Base-by-base conservation (phyloP, 208 protist species). In the Balamuthia mandrillaris region DNA sequence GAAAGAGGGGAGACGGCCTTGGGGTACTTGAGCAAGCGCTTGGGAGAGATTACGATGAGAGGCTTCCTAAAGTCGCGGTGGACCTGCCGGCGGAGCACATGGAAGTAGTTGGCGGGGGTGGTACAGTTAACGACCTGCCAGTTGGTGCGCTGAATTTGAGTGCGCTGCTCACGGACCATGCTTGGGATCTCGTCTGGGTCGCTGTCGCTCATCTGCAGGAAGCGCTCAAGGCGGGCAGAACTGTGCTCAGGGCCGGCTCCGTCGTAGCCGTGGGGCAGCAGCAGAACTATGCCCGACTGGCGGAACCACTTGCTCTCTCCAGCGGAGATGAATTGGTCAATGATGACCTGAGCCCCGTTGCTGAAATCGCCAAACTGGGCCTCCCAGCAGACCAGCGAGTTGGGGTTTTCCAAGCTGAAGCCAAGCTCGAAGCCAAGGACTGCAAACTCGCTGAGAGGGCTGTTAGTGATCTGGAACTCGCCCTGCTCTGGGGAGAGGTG, bases 361-460 rank as follows among this genome's bases (percentile, higher is more conserved):
- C 96, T 95, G 87, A 99, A 99, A 91, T 99, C 98, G 84, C 97
- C 98, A 90, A 99, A 99, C 92, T 99, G 98, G 41, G 97, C 98
- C 90, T 99, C 98, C 98, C 98, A 99, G 27, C 99, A 88, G 31
- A 98, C 94, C 24, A 99, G 91, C 12, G 94, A 84, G 41, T 98
- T 96, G 21, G 97, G 97, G 85, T 96, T 95, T 81, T 96, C 93
- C 18, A 90, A 74, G 21, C 35, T 56, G 41, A 88, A 58, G 33
- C 89, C 88, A 7, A 96, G 90, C 81, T 98, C 97, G 81, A 98
- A 99, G 74, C 98, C 98, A 4, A 99, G 93, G 70, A 98, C 96
- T 29, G 93, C 98, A 89, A 97, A 98, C 91, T 99, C 97, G 86
- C 92, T 97, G 24, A 99, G 93, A 10, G 93, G 94, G 66, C 92